A percentile compares a stretch with the other conserved stretches of the same genome.
These are phyloP conservation scores for Lodderomyces margitis DNA, from an alignment of 1,139 yeast species.

Conservation along the genomic window DNA sequence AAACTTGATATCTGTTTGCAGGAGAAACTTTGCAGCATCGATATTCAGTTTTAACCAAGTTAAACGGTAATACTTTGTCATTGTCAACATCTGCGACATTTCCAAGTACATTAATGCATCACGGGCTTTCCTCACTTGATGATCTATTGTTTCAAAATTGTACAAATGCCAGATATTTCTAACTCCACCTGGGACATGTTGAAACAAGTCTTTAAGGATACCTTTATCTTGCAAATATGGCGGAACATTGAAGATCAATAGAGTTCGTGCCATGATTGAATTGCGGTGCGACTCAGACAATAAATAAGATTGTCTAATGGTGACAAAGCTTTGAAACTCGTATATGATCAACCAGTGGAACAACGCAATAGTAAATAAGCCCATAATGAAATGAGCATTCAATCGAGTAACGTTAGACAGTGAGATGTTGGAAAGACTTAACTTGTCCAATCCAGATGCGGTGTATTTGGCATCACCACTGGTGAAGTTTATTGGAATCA, in stretches of 20 bases:
- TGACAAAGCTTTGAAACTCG: conserved; percentile 50
- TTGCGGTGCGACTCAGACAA: conserved; percentile 24
- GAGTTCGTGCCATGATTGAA: conserved; percentile 33
- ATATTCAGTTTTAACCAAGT: conserved; percentile 1
- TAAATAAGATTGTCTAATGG: conserved; percentile 41
- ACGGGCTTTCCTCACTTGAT: conserved; percentile 28
- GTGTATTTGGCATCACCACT: conserved; percentile 33
- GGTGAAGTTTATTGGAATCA: conserved; percentile 56
- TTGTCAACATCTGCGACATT: conserved; percentile 18
- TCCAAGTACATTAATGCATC: conserved; percentile 43
- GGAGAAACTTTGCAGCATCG: neutral
- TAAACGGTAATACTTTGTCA: conserved; percentile 16
- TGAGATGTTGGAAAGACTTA: conserved; percentile 63
- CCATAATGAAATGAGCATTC: conserved; percentile 54
- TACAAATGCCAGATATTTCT: conserved; percentile 51
- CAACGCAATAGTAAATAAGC: conserved; percentile 47
- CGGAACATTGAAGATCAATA: conserved; percentile 54
- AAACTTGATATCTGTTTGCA: conserved; percentile 18
- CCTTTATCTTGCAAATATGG: conserved; percentile 25
- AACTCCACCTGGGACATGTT: conserved; percentile 45
- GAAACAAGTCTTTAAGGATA: conserved; percentile 25
- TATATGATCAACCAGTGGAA: conserved; percentile 52
- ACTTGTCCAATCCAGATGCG: conserved; percentile 52
- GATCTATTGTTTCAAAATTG: conserved; percentile 36
- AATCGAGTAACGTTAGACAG: conserved; percentile 42